A percentile compares a stretch with the other conserved stretches of the same genome.
phyloP scores from a whole-genome alignment of 176 grass and related monocot genomes.

The Juncus effusus region DNA sequence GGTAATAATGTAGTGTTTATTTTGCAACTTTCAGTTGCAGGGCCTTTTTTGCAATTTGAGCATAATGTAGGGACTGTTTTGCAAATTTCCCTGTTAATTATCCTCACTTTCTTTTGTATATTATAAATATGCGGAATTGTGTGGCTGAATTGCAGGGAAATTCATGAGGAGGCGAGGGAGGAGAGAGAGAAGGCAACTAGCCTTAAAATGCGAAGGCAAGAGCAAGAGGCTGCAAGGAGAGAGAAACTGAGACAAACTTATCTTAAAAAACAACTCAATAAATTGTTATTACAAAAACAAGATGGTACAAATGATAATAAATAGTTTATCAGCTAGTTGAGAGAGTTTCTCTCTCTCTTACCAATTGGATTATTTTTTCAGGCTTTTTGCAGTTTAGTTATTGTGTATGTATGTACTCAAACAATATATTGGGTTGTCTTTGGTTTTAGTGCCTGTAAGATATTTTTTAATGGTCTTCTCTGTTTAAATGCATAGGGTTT shows the following conservation, averaged over 20 bases:
- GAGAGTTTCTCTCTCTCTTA: neutral
- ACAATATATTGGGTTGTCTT: too few species aligned
- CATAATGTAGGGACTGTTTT: neutral
- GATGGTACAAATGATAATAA: conserved; percentile 31
- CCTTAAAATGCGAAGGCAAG: conserved; percentile 63
- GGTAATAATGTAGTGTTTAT: conserved; percentile 3
- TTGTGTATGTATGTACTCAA: too few species aligned
- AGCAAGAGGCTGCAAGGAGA: conserved; percentile 69
- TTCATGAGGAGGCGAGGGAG: conserved; percentile 84
- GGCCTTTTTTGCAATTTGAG: neutral
- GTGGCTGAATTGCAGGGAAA: conserved; percentile 53
- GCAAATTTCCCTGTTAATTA: neutral
- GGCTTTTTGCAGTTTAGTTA: neutral
- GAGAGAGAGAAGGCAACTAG: conserved; percentile 73
- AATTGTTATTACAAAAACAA: conserved; percentile 67
- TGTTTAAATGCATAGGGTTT: too few species aligned
- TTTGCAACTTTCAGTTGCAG: conserved; percentile 5
- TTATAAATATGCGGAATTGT: conserved; percentile 18
- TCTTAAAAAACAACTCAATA: conserved; percentile 85
- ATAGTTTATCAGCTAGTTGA: conserved; percentile 29
- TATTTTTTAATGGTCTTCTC: too few species aligned
- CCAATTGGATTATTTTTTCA: too few species aligned
- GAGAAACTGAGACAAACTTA: conserved; percentile 92
- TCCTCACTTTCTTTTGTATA: neutral
- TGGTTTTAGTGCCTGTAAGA: too few species aligned